These are phyloP conservation scores for Sporopachydermia cereana DNA, from an alignment of 1,139 yeast genomes.

Conservation along the genomic window DNA sequence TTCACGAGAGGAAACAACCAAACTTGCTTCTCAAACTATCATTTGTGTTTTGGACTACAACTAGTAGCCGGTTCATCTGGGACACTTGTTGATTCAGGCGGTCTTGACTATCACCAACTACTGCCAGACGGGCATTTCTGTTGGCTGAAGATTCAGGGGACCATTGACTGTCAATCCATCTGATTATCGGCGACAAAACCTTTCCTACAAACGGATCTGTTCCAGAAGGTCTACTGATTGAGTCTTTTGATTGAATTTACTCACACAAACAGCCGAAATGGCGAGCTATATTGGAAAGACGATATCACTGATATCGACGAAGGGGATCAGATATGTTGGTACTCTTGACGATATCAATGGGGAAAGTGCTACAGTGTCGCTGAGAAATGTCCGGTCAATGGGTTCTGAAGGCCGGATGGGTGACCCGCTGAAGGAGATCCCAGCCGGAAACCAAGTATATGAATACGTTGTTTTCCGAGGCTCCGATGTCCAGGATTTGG, in stretches of 20 bases:
- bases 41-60: too few species aligned
- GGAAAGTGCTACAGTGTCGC: conserved; percentile 82
- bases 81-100: too few species aligned
- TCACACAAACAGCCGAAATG: conserved; percentile 39
- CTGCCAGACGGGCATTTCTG: too few species aligned
- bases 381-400: conserved; percentile 68
- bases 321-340: conserved; percentile 85
- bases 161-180: too few species aligned
- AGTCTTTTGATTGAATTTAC: too few species aligned
- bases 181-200: too few species aligned
- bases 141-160: too few species aligned
- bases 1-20: too few species aligned
- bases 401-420: conserved; percentile 91
- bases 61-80: too few species aligned
- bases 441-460: conserved; percentile 61
- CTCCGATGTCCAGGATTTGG: conserved; percentile 81
- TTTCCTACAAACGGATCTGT: too few species aligned
- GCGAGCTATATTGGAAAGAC: conserved; percentile 88
- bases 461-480: conserved; percentile 85
- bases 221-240: not conserved
- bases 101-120: too few species aligned
- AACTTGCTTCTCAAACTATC: too few species aligned
- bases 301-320: conserved; percentile 77
- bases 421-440: conserved; percentile 60
- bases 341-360: conserved; percentile 78